Base-by-base conservation (phyloP, 148 eudicot species). In the Simmondsia chinensis region DNA sequence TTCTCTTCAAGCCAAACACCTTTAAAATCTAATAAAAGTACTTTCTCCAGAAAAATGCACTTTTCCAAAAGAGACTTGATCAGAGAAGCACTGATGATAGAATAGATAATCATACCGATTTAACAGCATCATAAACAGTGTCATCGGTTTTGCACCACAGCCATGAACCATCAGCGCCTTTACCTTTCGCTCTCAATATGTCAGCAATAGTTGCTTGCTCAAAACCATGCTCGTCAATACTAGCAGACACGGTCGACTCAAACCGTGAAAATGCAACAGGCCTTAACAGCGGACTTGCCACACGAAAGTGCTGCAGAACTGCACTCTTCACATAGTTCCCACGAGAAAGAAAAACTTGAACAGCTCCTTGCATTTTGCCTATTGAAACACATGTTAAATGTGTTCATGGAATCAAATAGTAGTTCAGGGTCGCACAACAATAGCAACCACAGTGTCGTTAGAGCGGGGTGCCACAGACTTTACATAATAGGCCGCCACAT, bases 141-240 rank as follows among this genome's bases (percentile, higher is more conserved):
- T 93, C 96, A 17, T 93, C 80, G 3, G 87, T 87, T 19, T 86
- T 71, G 70, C 99, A 93, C 96, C 96, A 93, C 17, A 93, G 94
- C 99, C 99, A 93, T 20, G 99, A 86, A 16, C 99, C 99, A 67
- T 93, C 99, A 2, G 86, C 96, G 14, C 75, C 47, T 71, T 93
- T 82, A 36, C 99, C 99, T 68, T 93, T 93, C 33, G 56, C 66
- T 35, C 69, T 76, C 72, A 93, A 52, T 46, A 93, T 50, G 54
- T 93, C 99, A 3, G 96, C 63, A 57, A 93, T 93, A 0, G 81
- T 86, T 54, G 99, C 82, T 72, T 81, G 86, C 59, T 93, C 99
- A 57, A 93, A 93, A 34, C 99, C 99, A 68, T 82, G 89, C 58
- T 93, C 96, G 52, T 93, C 99, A 0, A 76, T 77, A 20, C 61